A percentile compares a stretch with the other conserved stretches of the same genome.
Evolutionary conservation across 164 flowering plant species (phyloP).

Genomic region (Stephania cephalantha): DNA sequence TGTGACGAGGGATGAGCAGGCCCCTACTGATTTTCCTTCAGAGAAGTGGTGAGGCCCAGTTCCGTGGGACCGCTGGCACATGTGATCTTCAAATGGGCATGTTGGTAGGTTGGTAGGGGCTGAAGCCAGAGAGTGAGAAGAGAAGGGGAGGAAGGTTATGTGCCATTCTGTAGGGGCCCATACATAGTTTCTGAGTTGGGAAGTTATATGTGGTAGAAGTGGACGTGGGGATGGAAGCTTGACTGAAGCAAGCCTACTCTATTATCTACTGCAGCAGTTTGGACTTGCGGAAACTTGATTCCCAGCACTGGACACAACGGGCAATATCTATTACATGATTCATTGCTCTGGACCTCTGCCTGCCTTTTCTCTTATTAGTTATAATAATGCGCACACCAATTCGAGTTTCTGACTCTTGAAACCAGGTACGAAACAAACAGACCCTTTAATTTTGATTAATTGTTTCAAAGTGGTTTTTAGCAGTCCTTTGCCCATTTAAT

Average conservation of each 20-base stretch:
- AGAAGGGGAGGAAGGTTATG: not conserved
- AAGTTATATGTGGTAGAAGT: conserved; percentile 15
- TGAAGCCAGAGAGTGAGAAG: not conserved
- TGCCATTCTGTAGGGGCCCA: conserved; percentile 24
- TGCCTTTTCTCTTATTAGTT: not conserved
- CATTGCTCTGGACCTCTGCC: conserved; percentile 7
- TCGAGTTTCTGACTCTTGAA: not conserved
- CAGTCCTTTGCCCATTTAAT: not conserved
- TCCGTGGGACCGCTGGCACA: conserved; percentile 19
- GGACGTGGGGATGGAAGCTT: conserved; percentile 29
- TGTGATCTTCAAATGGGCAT: conserved; percentile 19
- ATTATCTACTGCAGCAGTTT: conserved; percentile 11
- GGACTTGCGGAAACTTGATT: conserved; percentile 18
- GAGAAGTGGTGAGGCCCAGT: conserved; percentile 11
- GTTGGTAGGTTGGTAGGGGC: conserved; percentile 3
- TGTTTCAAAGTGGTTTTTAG: not conserved
- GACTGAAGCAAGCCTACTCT: conserved; percentile 23
- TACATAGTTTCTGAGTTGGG: not conserved
- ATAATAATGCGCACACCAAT: conserved; percentile 2
- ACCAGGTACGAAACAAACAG: not conserved
- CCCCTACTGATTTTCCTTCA: conserved; percentile 20
- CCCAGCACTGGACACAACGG: conserved; percentile 18
- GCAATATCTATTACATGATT: conserved; percentile 7
- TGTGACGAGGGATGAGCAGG: conserved; percentile 6
- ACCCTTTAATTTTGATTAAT: not conserved